Percentiles rank a stretch among this genome's conserved stretches.
Evolutionary conservation across 2,329 filamentous ascomycete species (phyloP).

Genomic region (Cladosporium sp.): DNA sequence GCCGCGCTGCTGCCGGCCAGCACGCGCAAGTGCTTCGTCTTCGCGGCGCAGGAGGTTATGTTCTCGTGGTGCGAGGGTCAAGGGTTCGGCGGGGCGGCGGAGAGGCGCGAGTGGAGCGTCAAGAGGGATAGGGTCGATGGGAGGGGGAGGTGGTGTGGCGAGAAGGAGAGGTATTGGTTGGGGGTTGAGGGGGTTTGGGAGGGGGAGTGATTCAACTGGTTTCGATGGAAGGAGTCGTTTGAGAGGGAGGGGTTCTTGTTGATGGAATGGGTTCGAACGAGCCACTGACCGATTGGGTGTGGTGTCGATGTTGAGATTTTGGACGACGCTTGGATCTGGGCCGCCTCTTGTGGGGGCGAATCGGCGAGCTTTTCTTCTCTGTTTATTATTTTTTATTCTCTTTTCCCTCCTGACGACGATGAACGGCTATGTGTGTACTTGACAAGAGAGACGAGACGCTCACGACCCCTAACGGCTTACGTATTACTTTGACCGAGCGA

Average conservation of each 20-base stretch:
- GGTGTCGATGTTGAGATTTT: not conserved
- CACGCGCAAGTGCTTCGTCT: slow-evolving; percentile 23
- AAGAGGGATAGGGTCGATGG: slow-evolving; percentile 17
- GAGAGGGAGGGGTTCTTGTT: not conserved
- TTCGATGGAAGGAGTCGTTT: too few relatives aligned
- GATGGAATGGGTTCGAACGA: not conserved
- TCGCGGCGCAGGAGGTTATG: slow-evolving; percentile 23
- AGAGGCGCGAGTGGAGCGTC: slow-evolving; percentile 18
- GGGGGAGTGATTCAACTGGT: slow-evolving; percentile 1
- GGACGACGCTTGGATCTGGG: too few relatives aligned
- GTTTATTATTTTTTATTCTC: too few relatives aligned
- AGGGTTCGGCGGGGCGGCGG: slow-evolving; percentile 5
- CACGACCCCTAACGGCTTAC: too few relatives aligned
- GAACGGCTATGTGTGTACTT: too few relatives aligned
- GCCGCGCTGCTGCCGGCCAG: slow-evolving; percentile 16
- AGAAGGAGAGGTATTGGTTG: slow-evolving; percentile 27
- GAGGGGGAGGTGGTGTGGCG: slow-evolving; percentile 18
- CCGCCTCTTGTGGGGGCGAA: too few relatives aligned
- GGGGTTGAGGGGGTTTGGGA: slow-evolving; percentile 27
- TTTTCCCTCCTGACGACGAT: too few relatives aligned
- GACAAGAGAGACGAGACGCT: too few relatives aligned
- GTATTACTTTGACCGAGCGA: too few relatives aligned
- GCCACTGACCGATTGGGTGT: not conserved
- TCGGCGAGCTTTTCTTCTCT: too few relatives aligned
- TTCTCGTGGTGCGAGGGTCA: slow-evolving; percentile 22